Conservation (phyloP, 495 filamentous ascomycete species). For the Penicillium argentinense region DNA sequence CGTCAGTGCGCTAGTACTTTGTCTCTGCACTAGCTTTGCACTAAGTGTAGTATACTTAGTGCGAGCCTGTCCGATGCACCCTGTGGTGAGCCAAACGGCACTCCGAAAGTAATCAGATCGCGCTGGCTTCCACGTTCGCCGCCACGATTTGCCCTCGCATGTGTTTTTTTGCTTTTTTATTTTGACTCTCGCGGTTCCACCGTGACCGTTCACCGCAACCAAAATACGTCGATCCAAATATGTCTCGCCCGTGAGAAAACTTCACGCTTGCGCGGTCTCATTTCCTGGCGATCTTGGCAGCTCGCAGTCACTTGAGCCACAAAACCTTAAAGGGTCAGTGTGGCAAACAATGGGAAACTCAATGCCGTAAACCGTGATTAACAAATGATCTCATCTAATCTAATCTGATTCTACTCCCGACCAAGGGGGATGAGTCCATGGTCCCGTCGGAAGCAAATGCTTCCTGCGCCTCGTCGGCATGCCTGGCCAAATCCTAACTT, state of each 20-base stretch:
- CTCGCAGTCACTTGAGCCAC: neutral
- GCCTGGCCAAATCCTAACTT: neutral
- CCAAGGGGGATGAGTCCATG: neutral
- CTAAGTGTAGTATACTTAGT: too few relatives aligned
- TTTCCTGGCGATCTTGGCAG: neutral
- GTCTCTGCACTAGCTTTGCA: too few relatives aligned
- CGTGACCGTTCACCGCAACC: neutral
- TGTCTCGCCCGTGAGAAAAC: neutral
- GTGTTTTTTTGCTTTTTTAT: neutral
- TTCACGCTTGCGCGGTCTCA: neutral
- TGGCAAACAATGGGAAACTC: neutral
- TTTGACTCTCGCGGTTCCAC: neutral
- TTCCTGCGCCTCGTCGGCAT: neutral
- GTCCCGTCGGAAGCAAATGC: too few relatives aligned
- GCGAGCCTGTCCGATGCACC: too few relatives aligned
- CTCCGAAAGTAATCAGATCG: too few relatives aligned
- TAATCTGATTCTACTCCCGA: neutral
- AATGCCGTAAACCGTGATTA: too few relatives aligned
- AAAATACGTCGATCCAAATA: neutral
- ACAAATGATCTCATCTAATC: conserved; percentile 1
- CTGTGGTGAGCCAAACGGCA: too few relatives aligned
- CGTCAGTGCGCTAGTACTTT: too few relatives aligned
- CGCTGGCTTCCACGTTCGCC: too few relatives aligned
- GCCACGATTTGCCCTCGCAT: too few relatives aligned
- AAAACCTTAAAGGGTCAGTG: neutral